Evolutionary conservation across 2,329 filamentous ascomycete species (phyloP).

Genomic region (Tolypocladium sp.): DNA sequence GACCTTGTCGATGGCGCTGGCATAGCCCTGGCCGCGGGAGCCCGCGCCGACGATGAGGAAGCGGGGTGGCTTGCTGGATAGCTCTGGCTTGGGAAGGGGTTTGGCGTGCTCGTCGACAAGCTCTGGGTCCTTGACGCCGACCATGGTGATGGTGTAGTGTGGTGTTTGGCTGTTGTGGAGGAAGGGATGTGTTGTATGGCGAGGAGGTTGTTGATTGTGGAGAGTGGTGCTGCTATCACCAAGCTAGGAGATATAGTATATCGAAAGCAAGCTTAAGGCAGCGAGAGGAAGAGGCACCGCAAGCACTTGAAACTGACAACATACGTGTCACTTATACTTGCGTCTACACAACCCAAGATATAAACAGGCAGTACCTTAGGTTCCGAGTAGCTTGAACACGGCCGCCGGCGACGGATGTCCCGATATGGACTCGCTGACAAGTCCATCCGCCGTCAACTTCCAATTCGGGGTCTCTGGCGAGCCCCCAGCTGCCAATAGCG

Average conservation of each 20-base stretch:
- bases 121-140: conserved; percentile 11
- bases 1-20: conserved; percentile 53
- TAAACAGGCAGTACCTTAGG: no score
- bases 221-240: not conserved
- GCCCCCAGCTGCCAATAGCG: conserved; percentile 4
- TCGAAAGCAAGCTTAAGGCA: not conserved
- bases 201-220: not conserved
- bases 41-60: conserved; percentile 79
- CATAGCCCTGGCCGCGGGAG: conserved; percentile 68
- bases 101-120: conserved; percentile 11
- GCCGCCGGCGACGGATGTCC: not conserved
- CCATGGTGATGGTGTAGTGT: conserved; percentile 7
- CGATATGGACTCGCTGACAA: not conserved
- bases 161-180: not conserved
- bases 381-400: no score
- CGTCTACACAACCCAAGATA: no score
- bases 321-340: not conserved
- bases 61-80: conserved; percentile 45
- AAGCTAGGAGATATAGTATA: no score
- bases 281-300: not conserved
- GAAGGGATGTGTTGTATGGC: not conserved
- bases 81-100: conserved; percentile 30
- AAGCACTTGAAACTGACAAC: not conserved
- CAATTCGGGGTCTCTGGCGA: not conserved
- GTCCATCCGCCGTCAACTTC: not conserved